These are phyloP conservation scores for Lyophyllum decastes DNA, from an alignment of 768 basidiomycete genomes.

Conservation along the genomic window DNA sequence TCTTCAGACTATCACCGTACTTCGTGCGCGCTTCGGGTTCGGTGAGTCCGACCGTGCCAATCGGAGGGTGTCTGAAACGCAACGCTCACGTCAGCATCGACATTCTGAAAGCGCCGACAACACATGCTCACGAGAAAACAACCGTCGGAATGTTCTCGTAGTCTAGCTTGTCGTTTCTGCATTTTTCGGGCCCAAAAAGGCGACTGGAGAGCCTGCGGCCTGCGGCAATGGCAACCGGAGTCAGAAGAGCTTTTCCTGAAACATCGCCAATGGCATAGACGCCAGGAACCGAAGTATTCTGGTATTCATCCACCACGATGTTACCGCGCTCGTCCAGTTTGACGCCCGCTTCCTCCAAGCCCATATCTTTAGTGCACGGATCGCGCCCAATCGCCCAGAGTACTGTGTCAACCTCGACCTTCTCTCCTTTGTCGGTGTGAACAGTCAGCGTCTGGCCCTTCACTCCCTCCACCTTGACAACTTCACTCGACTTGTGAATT, in stretches of 20 bases:
- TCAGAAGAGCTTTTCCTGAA: constrained; percentile 88
- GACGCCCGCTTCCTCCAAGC: constrained; percentile 76
- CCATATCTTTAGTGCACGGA: constrained; percentile 76
- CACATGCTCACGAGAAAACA: constrained; percentile 84
- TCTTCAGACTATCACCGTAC: constrained; percentile 88
- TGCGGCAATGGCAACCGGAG: constrained; percentile 97
- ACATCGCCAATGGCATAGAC: constrained; percentile 91
- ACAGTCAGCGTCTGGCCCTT: constrained; percentile 76
- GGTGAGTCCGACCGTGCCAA: constrained; percentile 94
- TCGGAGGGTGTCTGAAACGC: constrained; percentile 78
- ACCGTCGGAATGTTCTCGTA: constrained; percentile 94
- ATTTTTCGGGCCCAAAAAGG: constrained; percentile 85
- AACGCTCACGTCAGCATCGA: background rate
- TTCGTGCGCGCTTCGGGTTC: constrained; percentile 87
- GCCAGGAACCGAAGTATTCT: constrained; percentile 71
- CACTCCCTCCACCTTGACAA: constrained; percentile 74
- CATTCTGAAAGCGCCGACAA: background rate
- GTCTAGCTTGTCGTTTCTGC: constrained; percentile 82
- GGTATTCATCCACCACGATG: constrained; percentile 88
- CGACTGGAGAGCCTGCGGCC: constrained; percentile 88
- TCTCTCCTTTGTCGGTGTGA: constrained; percentile 72
- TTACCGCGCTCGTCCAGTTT: constrained; percentile 79
- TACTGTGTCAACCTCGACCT: constrained; percentile 81
- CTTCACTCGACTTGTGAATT: constrained; percentile 76
- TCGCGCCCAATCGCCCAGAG: constrained; percentile 96